Base-by-base conservation (phyloP, 257 asterid genomes). In the Solanum tarijense region DNA sequence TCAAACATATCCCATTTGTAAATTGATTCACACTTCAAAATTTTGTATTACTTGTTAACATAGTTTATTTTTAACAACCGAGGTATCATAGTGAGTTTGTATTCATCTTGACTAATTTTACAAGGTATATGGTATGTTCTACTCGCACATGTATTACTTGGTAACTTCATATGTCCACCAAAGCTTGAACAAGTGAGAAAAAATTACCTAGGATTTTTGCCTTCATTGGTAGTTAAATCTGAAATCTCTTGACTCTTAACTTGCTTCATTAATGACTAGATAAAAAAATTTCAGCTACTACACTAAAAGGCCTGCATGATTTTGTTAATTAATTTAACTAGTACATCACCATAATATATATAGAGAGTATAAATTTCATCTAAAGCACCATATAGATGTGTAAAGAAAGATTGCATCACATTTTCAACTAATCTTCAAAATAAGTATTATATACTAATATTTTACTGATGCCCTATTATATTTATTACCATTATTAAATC, bases 51-150 rank as follows among this genome's bases (percentile, higher is more conserved):
- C 25, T 58, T 55, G 5, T 55, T 58, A 3, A 58, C 4, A 8
- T 58, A 20, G 12, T 58, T 58, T 58, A 0, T n/a, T n/a, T 65
- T 65, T 65, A 4, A n/a, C 0, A 25, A 65, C 0, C 0, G 1
- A 9, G 16, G 31, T 62, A 62, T 62, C 0, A 4, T 13, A 60
- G 27, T 23, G 6, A 23, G 14, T 25, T 65, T 11, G 1, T 0
- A 3, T 12, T 7, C 0, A 68, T 6, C 11, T 68, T 0, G 3
- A 68, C 0, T 1, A 68, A 68, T 68, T 68, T 27, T 13, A 13
- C 3, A 0, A 0, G 9, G 1, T 29, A 13, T 0, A 2, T 13
- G 35, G 1, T 69, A 68, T 0, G 0, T 55, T 55, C 1, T 18
- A 55, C 9, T 55, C 1, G 4, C n/a, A 55, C 4, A 55, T 18